Percentiles rank a stretch among this genome's conserved stretches.
phyloP scores from a whole-genome alignment of 352 stramenopile genomes.

The Pythium aristosporum region DNA sequence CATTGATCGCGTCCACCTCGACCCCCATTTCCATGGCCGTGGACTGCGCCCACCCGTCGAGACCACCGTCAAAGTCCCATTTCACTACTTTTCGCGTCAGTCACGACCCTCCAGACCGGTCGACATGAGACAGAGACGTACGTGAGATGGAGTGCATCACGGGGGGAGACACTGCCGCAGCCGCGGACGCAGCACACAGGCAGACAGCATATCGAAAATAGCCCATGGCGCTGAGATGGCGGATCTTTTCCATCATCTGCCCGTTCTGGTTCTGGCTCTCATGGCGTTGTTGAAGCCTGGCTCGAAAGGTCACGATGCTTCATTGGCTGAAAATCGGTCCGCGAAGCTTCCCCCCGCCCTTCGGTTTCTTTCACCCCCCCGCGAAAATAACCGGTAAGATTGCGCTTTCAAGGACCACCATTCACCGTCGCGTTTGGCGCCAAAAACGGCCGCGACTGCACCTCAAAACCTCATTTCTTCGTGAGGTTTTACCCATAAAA shows the following conservation, averaged over 20 bases:
- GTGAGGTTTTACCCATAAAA: conserved; percentile 16
- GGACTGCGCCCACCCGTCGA: conserved; percentile 60
- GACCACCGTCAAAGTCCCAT: conserved; percentile 63
- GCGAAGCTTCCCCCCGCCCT: conserved; percentile 4
- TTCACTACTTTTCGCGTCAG: conserved; percentile 30
- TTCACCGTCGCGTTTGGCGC: conserved; percentile 25
- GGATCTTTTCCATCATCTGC: background rate
- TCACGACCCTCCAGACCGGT: background rate
- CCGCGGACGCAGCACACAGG: background rate
- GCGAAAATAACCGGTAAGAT: conserved; percentile 26
- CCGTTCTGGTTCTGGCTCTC: background rate
- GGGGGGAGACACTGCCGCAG: conserved; percentile 1
- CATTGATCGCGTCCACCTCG: conserved; percentile 51
- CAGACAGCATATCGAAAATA: background rate
- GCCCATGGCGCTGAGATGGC: background rate
- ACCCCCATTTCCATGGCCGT: conserved; percentile 65
- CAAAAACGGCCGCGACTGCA: conserved; percentile 18
- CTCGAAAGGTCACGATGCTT: conserved; percentile 12
- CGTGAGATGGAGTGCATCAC: conserved; percentile 44
- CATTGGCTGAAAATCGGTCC: conserved; percentile 16
- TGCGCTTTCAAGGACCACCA: conserved; percentile 22
- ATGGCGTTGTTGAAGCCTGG: conserved; percentile 2
- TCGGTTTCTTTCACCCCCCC: conserved; percentile 11
- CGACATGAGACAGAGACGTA: conserved; percentile 16
- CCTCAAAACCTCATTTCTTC: conserved; percentile 4